A percentile compares a stretch with the other conserved stretches of the same genome.
Conservation (phyloP, 345 rosid species). For the Conringia planisiliqua region DNA sequence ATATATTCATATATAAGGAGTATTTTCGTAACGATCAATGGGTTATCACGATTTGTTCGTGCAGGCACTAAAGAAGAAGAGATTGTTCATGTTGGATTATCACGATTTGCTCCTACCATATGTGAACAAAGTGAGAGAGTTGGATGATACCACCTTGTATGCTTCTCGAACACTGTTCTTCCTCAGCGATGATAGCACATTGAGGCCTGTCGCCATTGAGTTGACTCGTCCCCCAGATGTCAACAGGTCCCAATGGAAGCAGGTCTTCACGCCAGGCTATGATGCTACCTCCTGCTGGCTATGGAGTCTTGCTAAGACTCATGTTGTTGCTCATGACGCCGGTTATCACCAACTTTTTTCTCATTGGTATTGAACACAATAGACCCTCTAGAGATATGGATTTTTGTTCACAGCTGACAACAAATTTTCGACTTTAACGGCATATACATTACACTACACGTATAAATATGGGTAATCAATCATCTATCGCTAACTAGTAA, state of each 20-base stretch:
- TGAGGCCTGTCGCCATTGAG: constrained; percentile 65
- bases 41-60: too few relatives aligned
- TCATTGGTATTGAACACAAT: constrained; percentile 50
- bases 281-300: constrained; percentile 57
- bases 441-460: not conserved
- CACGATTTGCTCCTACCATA: constrained; percentile 48
- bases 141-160: constrained; percentile 47
- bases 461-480: not conserved
- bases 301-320: constrained; percentile 73
- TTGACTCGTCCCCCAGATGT: constrained; percentile 51
- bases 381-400: not conserved
- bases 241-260: constrained; percentile 63
- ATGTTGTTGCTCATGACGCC: constrained; percentile 59
- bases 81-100: constrained; percentile 31
- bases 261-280: constrained; percentile 42
- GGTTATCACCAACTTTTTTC: constrained; percentile 65
- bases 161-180: constrained; percentile 70
- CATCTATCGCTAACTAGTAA: not conserved
- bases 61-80: constrained; percentile 25
- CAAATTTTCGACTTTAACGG: not conserved
- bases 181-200: constrained; percentile 45
- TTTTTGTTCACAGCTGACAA: not conserved
- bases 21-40: not conserved
- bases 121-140: constrained; percentile 56
- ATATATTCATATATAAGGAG: not conserved